Evolutionary conservation across 2,329 filamentous ascomycete species (phyloP).

Genomic region (Verticillium albo-atrum): DNA sequence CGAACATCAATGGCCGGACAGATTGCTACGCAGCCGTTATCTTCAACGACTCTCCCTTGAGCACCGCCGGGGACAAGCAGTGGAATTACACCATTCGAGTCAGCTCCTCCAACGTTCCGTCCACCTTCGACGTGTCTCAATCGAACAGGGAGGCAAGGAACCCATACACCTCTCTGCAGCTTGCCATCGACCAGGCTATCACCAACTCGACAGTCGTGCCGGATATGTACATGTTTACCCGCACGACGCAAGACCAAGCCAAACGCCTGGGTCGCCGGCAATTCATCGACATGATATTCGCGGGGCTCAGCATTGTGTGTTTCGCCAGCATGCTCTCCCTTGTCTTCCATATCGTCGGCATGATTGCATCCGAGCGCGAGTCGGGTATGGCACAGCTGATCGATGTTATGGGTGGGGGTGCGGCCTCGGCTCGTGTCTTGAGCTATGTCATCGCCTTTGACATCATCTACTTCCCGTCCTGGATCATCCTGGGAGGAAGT

Average conservation of each 20-base stretch:
- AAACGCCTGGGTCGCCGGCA: not conserved
- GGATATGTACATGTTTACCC: slow-evolving; percentile 2
- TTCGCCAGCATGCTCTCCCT: slow-evolving; percentile 64
- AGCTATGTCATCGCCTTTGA: slow-evolving; percentile 65
- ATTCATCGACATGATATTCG: not conserved
- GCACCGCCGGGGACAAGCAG: slow-evolving; percentile 11
- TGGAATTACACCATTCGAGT: slow-evolving; percentile 22
- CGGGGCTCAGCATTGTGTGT: slow-evolving; percentile 40
- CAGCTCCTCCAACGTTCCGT: not conserved
- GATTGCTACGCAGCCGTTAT: slow-evolving; percentile 22
- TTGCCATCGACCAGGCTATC: slow-evolving; percentile 3
- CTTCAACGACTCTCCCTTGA: slow-evolving; percentile 23
- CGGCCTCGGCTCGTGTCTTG: slow-evolving; percentile 41
- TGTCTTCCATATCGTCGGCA: slow-evolving; percentile 65
- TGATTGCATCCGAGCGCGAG: slow-evolving; percentile 67
- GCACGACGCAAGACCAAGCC: not conserved
- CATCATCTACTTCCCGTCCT: slow-evolving; percentile 37
- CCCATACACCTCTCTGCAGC: not conserved
- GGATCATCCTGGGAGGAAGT: slow-evolving; percentile 22
- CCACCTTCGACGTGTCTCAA: not conserved
- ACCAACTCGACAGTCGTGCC: slow-evolving; percentile 1
- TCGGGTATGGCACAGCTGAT: slow-evolving; percentile 67
- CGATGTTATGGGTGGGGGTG: slow-evolving; percentile 62
- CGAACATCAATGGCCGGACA: slow-evolving; percentile 20
- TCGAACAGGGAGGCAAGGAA: not conserved